Evolutionary conservation across 2,329 filamentous ascomycete genomes (phyloP), one percentile per base, ranked within the genome.

Genomic region (Fusarium xylarioides): DNA sequence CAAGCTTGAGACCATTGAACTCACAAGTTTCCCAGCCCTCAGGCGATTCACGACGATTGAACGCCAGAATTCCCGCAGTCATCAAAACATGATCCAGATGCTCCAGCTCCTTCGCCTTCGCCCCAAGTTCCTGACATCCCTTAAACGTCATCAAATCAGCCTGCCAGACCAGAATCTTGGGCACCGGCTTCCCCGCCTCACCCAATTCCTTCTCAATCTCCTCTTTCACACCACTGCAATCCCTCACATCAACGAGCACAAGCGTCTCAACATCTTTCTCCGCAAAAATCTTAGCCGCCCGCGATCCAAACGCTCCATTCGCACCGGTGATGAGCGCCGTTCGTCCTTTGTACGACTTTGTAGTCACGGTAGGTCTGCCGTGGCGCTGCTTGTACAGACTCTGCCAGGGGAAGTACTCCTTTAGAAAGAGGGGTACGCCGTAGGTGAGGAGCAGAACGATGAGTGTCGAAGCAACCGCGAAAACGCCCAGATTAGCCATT

Each of bases 11-110:
- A 35, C 14, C 7, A 7, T 10, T 16, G 28, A 26, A 76, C 80
- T 76, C 63, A 80, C 79, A 80, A 2, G 79, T 81, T 76, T 83
- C 81, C 81, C 81, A 83, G 46, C 81, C 81, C 63, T 83, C 81
- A 11, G 81, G 80, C 12, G 81, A 82, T 58, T 79, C 77, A 63
- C 78, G 78, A 40, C 80, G 79, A 30, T 81, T 68, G 26, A 82
- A 83, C 26, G 81, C 70, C 7, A 83, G 73, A n/a, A 83, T 82
- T 1, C 81, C 81, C 14, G 81, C 81, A 1, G 81, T 81, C 76
- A 82, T 73, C 67, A 83, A 68, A 21, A 79, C 81, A 68, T 83
- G 81, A 35, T 83, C 81, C 6, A 83, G 73, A 34, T 73, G 61
- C 66, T 79, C 65, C 30, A 83, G 26, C 21, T 75, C 68, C 10